A percentile compares a stretch with the other conserved stretches of the same genome.
Conservation (phyloP, 2,329 filamentous ascomycete species). For the Fusarium sp. region DNA sequence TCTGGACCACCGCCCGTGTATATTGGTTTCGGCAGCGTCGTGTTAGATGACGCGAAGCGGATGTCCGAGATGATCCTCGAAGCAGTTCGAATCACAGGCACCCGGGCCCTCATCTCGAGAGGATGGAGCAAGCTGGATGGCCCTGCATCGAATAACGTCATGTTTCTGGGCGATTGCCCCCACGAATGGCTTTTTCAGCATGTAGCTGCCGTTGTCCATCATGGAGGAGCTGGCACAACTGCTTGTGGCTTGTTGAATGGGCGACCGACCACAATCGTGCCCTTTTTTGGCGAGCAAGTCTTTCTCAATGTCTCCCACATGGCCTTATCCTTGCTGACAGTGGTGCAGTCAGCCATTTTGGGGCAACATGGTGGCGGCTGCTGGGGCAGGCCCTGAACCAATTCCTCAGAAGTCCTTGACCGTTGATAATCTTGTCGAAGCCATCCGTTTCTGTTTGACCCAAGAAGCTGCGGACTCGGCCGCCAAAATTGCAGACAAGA, state of each 20-base stretch:
- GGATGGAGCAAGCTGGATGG: slow-evolving; percentile 78
- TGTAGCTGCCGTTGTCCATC: slow-evolving; percentile 73
- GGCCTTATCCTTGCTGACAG: background rate
- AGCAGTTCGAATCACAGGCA: slow-evolving; percentile 70
- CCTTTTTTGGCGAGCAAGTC: slow-evolving; percentile 68
- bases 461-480: slow-evolving; percentile 67
- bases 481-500: slow-evolving; percentile 68
- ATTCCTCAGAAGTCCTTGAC: slow-evolving; percentile 76
- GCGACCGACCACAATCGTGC: slow-evolving; percentile 77
- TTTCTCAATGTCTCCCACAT: background rate
- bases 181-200: slow-evolving; percentile 80
- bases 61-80: slow-evolving; percentile 76
- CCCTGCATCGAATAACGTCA: slow-evolving; percentile 68
- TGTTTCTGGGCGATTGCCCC: slow-evolving; percentile 76
- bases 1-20: slow-evolving; percentile 72
- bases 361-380: slow-evolving; percentile 78
- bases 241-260: slow-evolving; percentile 76
- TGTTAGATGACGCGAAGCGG: slow-evolving; percentile 74
- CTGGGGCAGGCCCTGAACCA: slow-evolving; percentile 76
- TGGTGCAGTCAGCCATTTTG: slow-evolving; percentile 74
- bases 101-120: slow-evolving; percentile 76
- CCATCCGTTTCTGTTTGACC: slow-evolving; percentile 69
- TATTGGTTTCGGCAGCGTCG: slow-evolving; percentile 79
- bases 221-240: slow-evolving; percentile 79
- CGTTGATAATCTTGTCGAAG: slow-evolving; percentile 71